Base-by-base conservation (phyloP, 345 rosid species). In the Lenwebbia sp. region DNA sequence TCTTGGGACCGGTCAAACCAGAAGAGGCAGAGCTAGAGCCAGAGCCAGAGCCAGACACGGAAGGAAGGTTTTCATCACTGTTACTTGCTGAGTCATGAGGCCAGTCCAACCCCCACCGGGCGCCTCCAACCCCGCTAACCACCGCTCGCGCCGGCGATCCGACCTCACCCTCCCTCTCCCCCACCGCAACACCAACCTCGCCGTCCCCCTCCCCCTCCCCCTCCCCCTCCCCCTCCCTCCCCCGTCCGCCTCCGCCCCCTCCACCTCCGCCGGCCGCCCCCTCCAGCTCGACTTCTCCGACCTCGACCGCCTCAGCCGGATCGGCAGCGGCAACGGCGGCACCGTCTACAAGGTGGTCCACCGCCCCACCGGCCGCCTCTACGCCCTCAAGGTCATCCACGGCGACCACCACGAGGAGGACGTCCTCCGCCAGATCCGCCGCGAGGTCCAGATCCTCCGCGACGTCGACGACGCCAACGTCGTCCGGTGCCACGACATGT, bases 291-390 rank as follows among this genome's bases (percentile, higher is more conserved):
- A 83, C 87, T 90, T 92, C 87, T 85, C 94, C n/a, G 96, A 96
- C 50, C 93, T 96, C 84, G 93, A 92, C 1, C 91, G 94, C 2
- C 82, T 93, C 55, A 90, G 86, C 87, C 94, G 98, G 55, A 92
- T 97, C 91, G 98, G 99, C 10, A 91, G 95, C 88, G 99, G 99
- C 50, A 91, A 90, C 8, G 98, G 96, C 5, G 99, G 98, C 10
- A 96, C 96, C 26, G 98, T 97, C 54, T 96, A 94, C 92, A 95
- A 94, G 88, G 99, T 92, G 28, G 25, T 89, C 86, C 99, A 96
- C 89, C 94, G 95, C 13, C 93, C 95, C 33, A 89, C 92, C 0
- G 89, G 90, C 4, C 93, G 93, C 41, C 14, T 78, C n/a, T 95
- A 86, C 89, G 99, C 99, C 15, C 96, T 97, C 50, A 97, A 97